These are phyloP conservation scores for Paramarasmius palmivorus DNA, from an alignment of 1,284 basidiomycete genomes.

Conservation along the genomic window DNA sequence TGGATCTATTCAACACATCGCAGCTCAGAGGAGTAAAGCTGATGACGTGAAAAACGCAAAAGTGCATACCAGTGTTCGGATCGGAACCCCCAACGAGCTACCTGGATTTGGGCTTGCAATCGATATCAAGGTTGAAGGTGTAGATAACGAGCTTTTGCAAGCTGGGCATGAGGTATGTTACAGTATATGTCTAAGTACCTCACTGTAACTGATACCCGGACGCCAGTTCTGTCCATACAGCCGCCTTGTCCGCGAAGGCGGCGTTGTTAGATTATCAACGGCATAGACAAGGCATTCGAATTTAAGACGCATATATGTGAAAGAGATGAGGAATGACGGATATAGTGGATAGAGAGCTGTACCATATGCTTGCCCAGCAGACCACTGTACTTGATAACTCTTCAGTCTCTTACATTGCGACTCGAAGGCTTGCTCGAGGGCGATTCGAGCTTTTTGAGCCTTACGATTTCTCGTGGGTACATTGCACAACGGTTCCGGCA, in stretches of 20 bases:
- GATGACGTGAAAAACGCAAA: slow-evolving; percentile 58
- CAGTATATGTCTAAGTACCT: neutral
- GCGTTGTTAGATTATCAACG: slow-evolving; percentile 54
- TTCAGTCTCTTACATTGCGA: too few species aligned
- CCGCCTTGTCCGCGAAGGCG: slow-evolving; percentile 57
- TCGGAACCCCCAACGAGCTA: slow-evolving; percentile 57
- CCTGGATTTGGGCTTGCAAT: slow-evolving; percentile 66
- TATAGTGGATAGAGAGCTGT: too few species aligned
- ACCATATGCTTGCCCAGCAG: too few species aligned
- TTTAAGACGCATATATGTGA: too few species aligned
- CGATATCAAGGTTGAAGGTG: slow-evolving; percentile 64
- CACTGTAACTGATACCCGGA: slow-evolving; percentile 3
- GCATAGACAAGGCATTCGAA: too few species aligned
- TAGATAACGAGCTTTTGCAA: slow-evolving; percentile 65
- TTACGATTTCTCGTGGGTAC: too few species aligned
- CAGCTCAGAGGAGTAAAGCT: slow-evolving; percentile 51
- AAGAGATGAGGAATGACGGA: too few species aligned
- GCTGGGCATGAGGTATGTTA: slow-evolving; percentile 66
- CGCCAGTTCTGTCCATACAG: slow-evolving; percentile 71
- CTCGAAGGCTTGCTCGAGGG: too few species aligned
- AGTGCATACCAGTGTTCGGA: slow-evolving; percentile 57
- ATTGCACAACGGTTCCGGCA: too few species aligned
- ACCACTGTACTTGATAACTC: too few species aligned
- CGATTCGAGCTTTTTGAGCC: too few species aligned
- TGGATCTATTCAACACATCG: slow-evolving; percentile 62